These are phyloP conservation scores for Lentithecium fluviatile DNA, from an alignment of 495 filamentous ascomycete species.

Conservation along the genomic window DNA sequence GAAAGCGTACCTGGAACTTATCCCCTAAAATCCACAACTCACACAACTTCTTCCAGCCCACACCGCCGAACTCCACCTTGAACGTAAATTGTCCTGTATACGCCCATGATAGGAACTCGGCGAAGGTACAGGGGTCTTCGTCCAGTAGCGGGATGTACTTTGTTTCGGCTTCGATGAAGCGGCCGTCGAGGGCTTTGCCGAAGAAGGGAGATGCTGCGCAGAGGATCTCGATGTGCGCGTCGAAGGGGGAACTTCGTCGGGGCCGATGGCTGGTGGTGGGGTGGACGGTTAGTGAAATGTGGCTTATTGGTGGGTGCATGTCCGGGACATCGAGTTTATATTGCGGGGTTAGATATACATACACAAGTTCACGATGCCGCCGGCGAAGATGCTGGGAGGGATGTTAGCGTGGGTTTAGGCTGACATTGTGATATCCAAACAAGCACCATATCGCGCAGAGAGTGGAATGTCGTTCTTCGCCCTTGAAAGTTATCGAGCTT, in stretches of 20 bases:
- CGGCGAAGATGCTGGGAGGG: slow-evolving; percentile 4
- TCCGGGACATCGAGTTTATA: too few relatives aligned
- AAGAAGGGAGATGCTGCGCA: slow-evolving; percentile 18
- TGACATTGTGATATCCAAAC: background rate
- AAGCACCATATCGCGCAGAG: too few relatives aligned
- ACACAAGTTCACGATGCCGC: slow-evolving; percentile 12
- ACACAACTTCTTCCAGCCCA: background rate
- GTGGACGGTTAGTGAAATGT: too few relatives aligned
- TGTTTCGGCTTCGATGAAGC: slow-evolving; percentile 7
- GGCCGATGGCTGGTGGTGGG: too few relatives aligned
- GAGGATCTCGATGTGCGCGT: slow-evolving; percentile 14
- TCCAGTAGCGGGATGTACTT: slow-evolving; percentile 10
- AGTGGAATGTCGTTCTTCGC: too few relatives aligned
- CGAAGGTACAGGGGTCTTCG: slow-evolving; percentile 16
- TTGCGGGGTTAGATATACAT: too few relatives aligned
- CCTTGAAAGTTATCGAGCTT: too few relatives aligned
- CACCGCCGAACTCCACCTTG: background rate
- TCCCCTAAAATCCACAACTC: slow-evolving; percentile 16
- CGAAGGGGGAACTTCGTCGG: slow-evolving; percentile 8
- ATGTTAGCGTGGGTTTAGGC: background rate
- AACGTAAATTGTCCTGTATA: background rate
- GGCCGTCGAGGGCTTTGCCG: slow-evolving; percentile 20
- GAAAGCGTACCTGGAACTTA: slow-evolving; percentile 1
- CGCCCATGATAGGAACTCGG: slow-evolving; percentile 15
- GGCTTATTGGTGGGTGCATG: too few relatives aligned